These are phyloP conservation scores for Flaveria bidentis DNA, from an alignment of 129 eudicot species.

Conservation along the genomic window DNA sequence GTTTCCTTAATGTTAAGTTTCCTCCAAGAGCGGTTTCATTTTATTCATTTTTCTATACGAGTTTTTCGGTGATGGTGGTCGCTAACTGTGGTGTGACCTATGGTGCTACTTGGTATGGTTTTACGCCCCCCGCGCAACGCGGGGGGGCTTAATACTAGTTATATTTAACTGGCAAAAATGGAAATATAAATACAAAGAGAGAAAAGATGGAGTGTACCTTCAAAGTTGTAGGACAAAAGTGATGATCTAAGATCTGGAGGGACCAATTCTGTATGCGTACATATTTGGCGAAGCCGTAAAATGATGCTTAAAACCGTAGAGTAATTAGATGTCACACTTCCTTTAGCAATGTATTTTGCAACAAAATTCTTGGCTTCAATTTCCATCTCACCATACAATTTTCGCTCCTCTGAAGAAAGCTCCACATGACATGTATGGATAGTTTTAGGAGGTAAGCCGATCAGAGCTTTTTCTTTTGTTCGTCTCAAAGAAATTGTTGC, in stretches of 20 bases:
- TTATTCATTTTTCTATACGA: too few species aligned
- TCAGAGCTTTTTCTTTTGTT: conserved; percentile 57
- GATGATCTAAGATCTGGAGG: conserved; percentile 62
- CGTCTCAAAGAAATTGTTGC: conserved; percentile 81
- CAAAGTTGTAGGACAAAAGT: conserved; percentile 54
- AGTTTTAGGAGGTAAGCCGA: conserved; percentile 61
- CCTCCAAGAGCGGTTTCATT: too few species aligned
- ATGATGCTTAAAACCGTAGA: conserved; percentile 73
- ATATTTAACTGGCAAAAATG: too few species aligned
- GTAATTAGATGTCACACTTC: conserved; percentile 55
- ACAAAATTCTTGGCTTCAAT: conserved; percentile 63
- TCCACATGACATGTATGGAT: conserved; percentile 61
- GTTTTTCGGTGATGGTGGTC: too few species aligned
- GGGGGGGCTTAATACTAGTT: too few species aligned
- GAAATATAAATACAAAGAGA: neutral
- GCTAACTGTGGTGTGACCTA: too few species aligned
- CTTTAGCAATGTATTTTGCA: conserved; percentile 45
- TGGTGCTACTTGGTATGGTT: too few species aligned
- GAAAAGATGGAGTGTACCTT: conserved; percentile 48
- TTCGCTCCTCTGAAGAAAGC: conserved; percentile 69
- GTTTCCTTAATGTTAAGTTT: too few species aligned
- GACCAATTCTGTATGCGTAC: conserved; percentile 70
- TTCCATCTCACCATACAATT: conserved; percentile 87
- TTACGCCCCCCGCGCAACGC: too few species aligned
- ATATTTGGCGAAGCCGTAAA: conserved; percentile 82